Conservation (phyloP, 176 grass and related monocot species). For the Triticum monococcum region DNA sequence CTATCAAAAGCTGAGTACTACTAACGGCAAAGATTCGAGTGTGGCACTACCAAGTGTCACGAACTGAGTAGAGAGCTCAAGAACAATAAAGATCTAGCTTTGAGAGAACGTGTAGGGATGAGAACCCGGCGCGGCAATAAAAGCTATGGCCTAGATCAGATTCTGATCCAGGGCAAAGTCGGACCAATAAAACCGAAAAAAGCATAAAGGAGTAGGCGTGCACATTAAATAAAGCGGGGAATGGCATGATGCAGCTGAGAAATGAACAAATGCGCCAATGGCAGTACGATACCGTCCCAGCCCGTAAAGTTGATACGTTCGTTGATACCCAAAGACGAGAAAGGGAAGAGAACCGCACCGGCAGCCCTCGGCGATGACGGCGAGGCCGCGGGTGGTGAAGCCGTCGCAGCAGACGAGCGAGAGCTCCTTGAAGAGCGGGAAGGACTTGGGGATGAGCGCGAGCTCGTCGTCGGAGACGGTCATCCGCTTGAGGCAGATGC, state of each 20-base stretch:
- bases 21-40: conserved; percentile 16
- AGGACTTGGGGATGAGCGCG: conserved; percentile 48
- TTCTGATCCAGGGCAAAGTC: conserved; percentile 38
- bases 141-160: conserved; percentile 38
- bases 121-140: conserved; percentile 21
- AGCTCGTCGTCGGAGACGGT: conserved; percentile 76
- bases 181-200: conserved; percentile 40
- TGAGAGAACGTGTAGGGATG: conserved; percentile 20
- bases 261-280: conserved; percentile 48
- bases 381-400: conserved; percentile 84
- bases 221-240: conserved; percentile 41
- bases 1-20: not conserved
- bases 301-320: conserved; percentile 32
- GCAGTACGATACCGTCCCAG: conserved; percentile 28
- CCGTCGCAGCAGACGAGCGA: conserved; percentile 89
- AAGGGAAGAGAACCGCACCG: conserved; percentile 33
- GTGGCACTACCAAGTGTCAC: conserved; percentile 27
- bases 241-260: conserved; percentile 29
- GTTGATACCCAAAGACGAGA: not conserved
- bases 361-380: conserved; percentile 70
- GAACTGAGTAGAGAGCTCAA: not conserved
- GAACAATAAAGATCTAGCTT: conserved; percentile 11
- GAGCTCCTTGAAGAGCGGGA: conserved; percentile 73
- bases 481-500: conserved; percentile 95
- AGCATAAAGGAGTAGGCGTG: conserved; percentile 37